Evolutionary conservation across 2,329 filamentous ascomycete species (phyloP).

Genomic region (Scedosporium boydii): DNA sequence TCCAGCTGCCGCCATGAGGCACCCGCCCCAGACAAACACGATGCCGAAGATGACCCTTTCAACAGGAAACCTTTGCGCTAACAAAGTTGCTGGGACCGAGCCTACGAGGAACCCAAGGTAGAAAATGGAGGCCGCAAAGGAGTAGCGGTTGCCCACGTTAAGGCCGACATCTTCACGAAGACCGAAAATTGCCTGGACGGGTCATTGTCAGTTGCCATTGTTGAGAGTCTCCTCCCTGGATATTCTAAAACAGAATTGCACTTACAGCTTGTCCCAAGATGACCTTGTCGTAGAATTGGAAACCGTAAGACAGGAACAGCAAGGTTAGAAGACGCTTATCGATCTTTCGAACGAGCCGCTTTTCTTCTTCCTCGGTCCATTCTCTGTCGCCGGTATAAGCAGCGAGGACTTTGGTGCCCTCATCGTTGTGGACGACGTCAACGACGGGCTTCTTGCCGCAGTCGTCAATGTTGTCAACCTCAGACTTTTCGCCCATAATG

Average conservation of each 20-base stretch:
- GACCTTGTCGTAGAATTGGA: slow-evolving; percentile 26
- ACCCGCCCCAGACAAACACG: slow-evolving; percentile 26
- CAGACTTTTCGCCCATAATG: neutral
- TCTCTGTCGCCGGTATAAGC: slow-evolving; percentile 25
- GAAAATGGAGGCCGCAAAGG: slow-evolving; percentile 34
- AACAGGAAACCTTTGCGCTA: slow-evolving; percentile 34
- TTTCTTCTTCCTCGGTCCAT: slow-evolving; percentile 29
- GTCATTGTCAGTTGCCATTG: neutral
- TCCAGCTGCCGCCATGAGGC: slow-evolving; percentile 25
- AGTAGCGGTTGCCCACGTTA: slow-evolving; percentile 29
- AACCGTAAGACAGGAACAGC: slow-evolving; percentile 14
- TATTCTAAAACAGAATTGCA: neutral
- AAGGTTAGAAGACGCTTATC: slow-evolving; percentile 13
- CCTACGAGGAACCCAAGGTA: slow-evolving; percentile 39
- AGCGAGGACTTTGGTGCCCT: slow-evolving; percentile 25
- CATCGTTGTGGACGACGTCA: slow-evolving; percentile 24
- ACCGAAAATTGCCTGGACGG: slow-evolving; percentile 23
- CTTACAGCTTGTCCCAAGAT: slow-evolving; percentile 44
- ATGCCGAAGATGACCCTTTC: slow-evolving; percentile 31
- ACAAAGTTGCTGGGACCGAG: slow-evolving; percentile 29
- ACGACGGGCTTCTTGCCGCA: slow-evolving; percentile 7
- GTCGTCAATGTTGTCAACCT: neutral
- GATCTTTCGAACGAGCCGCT: slow-evolving; percentile 21
- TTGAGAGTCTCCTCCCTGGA: neutral
- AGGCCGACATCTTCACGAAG: slow-evolving; percentile 29